Evolutionary conservation across 2,329 filamentous ascomycete genomes (phyloP).

Genomic region (Aspergillus bombycis): DNA sequence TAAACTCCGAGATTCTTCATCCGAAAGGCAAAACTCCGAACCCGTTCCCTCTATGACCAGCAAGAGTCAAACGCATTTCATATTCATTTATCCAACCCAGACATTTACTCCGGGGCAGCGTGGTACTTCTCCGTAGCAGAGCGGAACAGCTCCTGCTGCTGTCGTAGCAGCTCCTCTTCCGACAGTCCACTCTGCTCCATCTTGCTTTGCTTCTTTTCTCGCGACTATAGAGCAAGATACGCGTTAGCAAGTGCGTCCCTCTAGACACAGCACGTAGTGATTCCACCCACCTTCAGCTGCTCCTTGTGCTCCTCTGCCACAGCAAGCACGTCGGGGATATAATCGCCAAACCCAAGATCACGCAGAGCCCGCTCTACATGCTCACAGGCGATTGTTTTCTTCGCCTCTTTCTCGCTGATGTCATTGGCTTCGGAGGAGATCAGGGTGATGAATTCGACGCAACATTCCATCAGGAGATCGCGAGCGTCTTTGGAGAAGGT

Average conservation of each 20-base stretch:
- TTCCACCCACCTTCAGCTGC: slow-evolving; percentile 74
- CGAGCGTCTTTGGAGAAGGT: slow-evolving; percentile 94
- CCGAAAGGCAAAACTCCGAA: slow-evolving; percentile 28
- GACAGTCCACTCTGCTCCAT: slow-evolving; percentile 92
- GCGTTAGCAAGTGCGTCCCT: slow-evolving; percentile 16
- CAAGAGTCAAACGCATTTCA: slow-evolving; percentile 26
- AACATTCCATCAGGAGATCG: slow-evolving; percentile 95
- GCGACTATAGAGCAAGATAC: slow-evolving; percentile 60
- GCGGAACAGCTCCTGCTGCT: slow-evolving; percentile 91
- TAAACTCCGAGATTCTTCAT: slow-evolving; percentile 10
- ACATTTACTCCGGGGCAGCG: slow-evolving; percentile 46
- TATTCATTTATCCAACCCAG: slow-evolving; percentile 1
- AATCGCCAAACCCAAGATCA: slow-evolving; percentile 89
- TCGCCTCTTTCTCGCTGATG: slow-evolving; percentile 96
- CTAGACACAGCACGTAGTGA: background rate
- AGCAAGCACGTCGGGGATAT: slow-evolving; percentile 83
- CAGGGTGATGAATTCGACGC: slow-evolving; percentile 97
- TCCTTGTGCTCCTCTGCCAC: slow-evolving; percentile 92
- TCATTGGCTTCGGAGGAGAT: slow-evolving; percentile 99
- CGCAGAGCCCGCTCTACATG: slow-evolving; percentile 95
- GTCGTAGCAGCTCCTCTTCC: slow-evolving; percentile 82
- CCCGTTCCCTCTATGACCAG: slow-evolving; percentile 35
- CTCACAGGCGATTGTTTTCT: slow-evolving; percentile 98
- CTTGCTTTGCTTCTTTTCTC: slow-evolving; percentile 97
- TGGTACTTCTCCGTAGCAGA: slow-evolving; percentile 75